These are phyloP conservation scores for Pyrrhoderma lamaoense DNA, from an alignment of 1,284 basidiomycete genomes.

Conservation along the genomic window DNA sequence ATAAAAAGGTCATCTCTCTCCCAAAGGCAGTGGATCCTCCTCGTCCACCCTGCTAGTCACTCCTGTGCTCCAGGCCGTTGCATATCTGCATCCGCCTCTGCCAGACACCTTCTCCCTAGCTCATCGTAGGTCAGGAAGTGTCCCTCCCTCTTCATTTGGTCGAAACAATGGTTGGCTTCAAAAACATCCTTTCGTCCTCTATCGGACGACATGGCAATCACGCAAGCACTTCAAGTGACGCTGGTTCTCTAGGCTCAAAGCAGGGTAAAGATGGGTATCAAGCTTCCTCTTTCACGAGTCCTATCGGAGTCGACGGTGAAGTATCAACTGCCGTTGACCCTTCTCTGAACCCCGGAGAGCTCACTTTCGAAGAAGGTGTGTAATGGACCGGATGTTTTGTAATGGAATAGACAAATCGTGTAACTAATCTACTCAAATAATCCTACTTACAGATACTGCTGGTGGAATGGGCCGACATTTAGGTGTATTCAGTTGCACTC, in stretches of 20 bases:
- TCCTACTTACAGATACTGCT: conserved; percentile 27
- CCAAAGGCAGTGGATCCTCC: no score
- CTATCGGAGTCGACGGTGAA: neutral
- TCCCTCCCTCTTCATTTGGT: no score
- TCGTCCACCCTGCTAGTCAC: no score
- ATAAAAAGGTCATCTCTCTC: no score
- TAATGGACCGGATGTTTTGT: no score
- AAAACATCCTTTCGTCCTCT: neutral
- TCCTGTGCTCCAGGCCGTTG: no score
- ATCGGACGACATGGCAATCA: neutral
- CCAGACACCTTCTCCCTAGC: no score
- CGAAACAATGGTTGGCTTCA: conserved; percentile 4
- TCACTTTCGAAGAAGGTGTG: conserved; percentile 27
- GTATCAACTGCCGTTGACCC: conserved; percentile 12
- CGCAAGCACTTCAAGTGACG: neutral
- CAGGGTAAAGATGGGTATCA: conserved; percentile 5
- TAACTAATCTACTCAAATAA: neutral
- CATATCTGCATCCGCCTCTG: no score
- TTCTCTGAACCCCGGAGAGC: conserved; percentile 22
- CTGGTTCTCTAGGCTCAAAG: neutral
- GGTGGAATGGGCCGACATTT: conserved; percentile 47
- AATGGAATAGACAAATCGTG: no score
- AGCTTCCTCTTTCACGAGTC: neutral
- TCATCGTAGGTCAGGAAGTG: no score
- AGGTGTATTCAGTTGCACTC: conserved; percentile 42